Percentiles rank a stretch among this genome's conserved stretches.
phyloP scores from a whole-genome alignment of 371 early-diverging fungal species.

The Paramicrosporidium saccamoebae region DNA sequence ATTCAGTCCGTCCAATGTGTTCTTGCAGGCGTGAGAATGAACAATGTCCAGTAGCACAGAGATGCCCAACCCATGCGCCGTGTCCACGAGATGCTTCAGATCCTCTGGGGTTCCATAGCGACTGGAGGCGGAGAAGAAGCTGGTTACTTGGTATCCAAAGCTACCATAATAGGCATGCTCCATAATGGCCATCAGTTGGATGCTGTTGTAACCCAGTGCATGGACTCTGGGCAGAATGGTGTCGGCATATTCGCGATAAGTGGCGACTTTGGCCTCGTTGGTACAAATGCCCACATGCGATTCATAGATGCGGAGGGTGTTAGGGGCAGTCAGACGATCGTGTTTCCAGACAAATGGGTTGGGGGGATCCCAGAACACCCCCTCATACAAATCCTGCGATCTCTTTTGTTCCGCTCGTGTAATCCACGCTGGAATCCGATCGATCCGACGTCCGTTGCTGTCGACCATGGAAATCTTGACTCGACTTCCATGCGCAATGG shows the following conservation, averaged over 20 bases:
- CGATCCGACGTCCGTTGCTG: constrained; percentile 26
- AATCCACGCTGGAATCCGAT: constrained; percentile 68
- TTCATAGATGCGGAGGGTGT: constrained; percentile 48
- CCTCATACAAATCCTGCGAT: constrained; percentile 72
- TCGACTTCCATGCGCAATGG: constrained; percentile 46
- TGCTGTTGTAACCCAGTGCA: constrained; percentile 58
- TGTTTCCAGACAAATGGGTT: constrained; percentile 29
- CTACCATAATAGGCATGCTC: constrained; percentile 94
- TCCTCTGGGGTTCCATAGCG: constrained; percentile 75
- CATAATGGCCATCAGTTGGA: constrained; percentile 91
- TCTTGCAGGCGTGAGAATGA: constrained; percentile 84
- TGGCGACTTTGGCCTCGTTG: constrained; percentile 36
- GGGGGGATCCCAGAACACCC: constrained; percentile 69
- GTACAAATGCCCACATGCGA: constrained; percentile 82
- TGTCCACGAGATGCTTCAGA: constrained; percentile 49
- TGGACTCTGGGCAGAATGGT: constrained; percentile 58
- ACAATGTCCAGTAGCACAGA: constrained; percentile 72
- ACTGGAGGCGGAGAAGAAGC: constrained; percentile 60
- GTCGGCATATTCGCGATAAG: constrained; percentile 49
- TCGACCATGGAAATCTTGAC: constrained; percentile 26
- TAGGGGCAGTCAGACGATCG: constrained; percentile 11
- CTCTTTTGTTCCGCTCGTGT: no score
- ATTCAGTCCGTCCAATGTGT: constrained; percentile 71
- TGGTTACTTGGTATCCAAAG: constrained; percentile 88
- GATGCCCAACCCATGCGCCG: constrained; percentile 63